phyloP scores from a whole-genome alignment of 495 filamentous ascomycete species.

The Trypethelium eluteriae region DNA sequence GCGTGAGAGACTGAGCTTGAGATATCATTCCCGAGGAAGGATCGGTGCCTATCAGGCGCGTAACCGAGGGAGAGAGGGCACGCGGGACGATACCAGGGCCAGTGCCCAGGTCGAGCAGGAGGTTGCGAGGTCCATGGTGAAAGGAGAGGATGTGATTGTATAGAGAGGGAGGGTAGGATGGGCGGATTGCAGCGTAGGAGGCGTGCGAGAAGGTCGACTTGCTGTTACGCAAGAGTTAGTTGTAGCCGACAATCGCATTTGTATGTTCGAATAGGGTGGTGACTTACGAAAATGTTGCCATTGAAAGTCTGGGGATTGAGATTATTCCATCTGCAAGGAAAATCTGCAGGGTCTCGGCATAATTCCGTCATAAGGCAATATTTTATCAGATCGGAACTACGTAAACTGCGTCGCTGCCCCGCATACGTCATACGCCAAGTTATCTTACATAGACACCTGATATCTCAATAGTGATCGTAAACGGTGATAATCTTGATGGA shows the following conservation, averaged over 20 bases:
- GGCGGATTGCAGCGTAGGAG: constrained; percentile 55
- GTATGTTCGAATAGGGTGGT: constrained; percentile 14
- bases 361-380: not conserved
- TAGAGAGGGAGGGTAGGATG: constrained; percentile 50
- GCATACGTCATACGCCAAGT: not conserved
- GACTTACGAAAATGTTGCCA: constrained; percentile 45
- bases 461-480: too few relatives aligned
- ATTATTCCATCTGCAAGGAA: not conserved
- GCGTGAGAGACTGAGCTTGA: constrained; percentile 43
- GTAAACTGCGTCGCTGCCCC: not conserved
- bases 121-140: constrained; percentile 38
- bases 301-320: constrained; percentile 16
- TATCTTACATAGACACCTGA: too few relatives aligned
- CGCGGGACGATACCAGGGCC: constrained; percentile 54
- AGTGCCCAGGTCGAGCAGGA: constrained; percentile 53
- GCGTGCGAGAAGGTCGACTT: constrained; percentile 47
- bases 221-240: constrained; percentile 25
- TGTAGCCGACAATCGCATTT: not conserved
- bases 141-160: constrained; percentile 49
- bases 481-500: too few relatives aligned
- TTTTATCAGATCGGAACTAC: too few relatives aligned
- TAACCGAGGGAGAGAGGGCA: constrained; percentile 45
- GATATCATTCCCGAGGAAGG: constrained; percentile 52
- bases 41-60: constrained; percentile 46
- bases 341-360: not conserved